Evolutionary conservation across 495 filamentous ascomycete genomes (phyloP), one percentile per base, ranked within the genome.

Genomic region (Neurospora hispaniola): DNA sequence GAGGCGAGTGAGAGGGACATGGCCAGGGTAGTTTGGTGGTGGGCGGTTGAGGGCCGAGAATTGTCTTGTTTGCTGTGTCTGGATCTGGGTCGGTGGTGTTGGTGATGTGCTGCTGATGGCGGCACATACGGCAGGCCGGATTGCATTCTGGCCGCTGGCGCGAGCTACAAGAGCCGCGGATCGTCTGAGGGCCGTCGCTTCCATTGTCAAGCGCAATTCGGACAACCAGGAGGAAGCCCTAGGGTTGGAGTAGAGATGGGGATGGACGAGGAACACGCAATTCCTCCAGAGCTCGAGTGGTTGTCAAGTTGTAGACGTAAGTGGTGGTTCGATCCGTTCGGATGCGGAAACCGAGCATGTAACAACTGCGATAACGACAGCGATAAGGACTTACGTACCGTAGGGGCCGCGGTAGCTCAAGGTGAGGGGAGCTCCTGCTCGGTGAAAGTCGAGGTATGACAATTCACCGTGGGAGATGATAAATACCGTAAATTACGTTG

Each of bases 11-110:
- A 98, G 91, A 31, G 96, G 96, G 31, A 98, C 88, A 88, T 99
- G 96, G 78, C 93, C 92, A 0, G 92, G 89, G 86, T 99, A 99
- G 75, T 90, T 92, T 42, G 93, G 92, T 14, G 87, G 88, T 42
- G 94, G 95, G 16, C 94, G 91, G 80, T 91, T 90, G 75, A 94
- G 88, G 72, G 91, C 86, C 43, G 93, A 94, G 85, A 96, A 96
- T 16, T 81, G 73, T 54, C 86, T 75, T 16, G 59, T 66, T 20
- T 69, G 54, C 35, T 66, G 54, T 66, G 54, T 66, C 23, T 23
- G 43, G 0, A 71, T 2, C 4, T 18, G 54, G 18, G 43, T 46
- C 31, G 8, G 27, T 59, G 23, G 44, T 31, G 27, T 18, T 59
- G 44, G 62, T 20, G 35, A 39, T 23, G n/a, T 11, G 31, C 18